phyloP scores from a whole-genome alignment of 192 early-diverging fungal genomes.

The Jimgerdemannia flammicorona region DNA sequence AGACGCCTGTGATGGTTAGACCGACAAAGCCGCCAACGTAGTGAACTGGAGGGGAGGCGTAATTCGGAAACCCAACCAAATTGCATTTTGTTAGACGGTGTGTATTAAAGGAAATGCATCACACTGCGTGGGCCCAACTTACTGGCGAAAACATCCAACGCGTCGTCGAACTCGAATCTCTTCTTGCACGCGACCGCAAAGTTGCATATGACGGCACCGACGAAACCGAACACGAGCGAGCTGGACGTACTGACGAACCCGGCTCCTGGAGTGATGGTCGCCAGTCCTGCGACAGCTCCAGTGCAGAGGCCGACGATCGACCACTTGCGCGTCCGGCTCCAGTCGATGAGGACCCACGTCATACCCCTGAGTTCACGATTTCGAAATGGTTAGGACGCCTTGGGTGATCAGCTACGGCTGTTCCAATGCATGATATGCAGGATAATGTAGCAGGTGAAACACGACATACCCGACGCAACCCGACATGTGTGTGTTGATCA shows the following conservation, averaged over 20 bases:
- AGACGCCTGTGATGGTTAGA: constrained; percentile 82
- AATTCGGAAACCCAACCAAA: no score
- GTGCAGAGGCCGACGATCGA: constrained; percentile 84
- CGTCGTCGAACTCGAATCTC: constrained; percentile 69
- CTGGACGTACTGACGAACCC: constrained; percentile 73
- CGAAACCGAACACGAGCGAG: constrained; percentile 70
- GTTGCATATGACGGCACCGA: constrained; percentile 65
- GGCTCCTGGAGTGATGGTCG: constrained; percentile 83
- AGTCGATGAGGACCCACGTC: background rate
- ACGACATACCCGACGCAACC: constrained; percentile 65
- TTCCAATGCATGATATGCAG: constrained; percentile 12
- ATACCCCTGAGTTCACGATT: background rate
- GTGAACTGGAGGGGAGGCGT: no score
- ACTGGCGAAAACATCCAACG: constrained; percentile 78
- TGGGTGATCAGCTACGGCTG: constrained; percentile 53
- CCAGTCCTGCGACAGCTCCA: constrained; percentile 86
- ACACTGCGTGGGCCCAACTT: no score
- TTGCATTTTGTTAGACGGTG: no score
- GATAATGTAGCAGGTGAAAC: constrained; percentile 72
- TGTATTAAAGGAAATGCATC: no score
- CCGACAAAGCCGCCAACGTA: no score
- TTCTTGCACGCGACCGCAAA: constrained; percentile 60
- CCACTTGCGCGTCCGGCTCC: background rate
- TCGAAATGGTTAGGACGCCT: background rate
- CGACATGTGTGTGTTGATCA: constrained; percentile 72